Percentiles rank a stretch among this genome's conserved stretches.
Conservation (phyloP, 129 eudicot genomes). For the Flaveria trinervia region DNA sequence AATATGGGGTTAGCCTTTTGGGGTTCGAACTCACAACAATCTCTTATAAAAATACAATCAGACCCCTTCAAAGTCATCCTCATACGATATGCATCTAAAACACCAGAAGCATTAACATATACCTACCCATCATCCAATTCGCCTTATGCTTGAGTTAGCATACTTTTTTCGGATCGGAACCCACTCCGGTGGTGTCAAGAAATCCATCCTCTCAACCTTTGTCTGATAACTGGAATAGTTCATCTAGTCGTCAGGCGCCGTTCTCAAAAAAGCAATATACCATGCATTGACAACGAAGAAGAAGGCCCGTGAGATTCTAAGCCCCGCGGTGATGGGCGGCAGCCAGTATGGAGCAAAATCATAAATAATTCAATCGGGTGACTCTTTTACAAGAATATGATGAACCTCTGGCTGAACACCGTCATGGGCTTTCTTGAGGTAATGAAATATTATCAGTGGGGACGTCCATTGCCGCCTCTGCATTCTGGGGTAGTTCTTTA, state of each 20-base stretch:
- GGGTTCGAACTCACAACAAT: conserved; percentile 46
- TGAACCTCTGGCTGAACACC: conserved; percentile 41
- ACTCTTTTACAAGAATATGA: conserved; percentile 30
- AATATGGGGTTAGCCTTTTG: conserved; percentile 44
- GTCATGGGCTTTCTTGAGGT: conserved; percentile 56
- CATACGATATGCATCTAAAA: conserved; percentile 29
- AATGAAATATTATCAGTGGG: neutral
- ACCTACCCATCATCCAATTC: conserved; percentile 18
- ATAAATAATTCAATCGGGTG: conserved; percentile 48
- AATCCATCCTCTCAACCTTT: conserved; percentile 31
- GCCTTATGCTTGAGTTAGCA: conserved; percentile 39
- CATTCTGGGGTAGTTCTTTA: too few species aligned
- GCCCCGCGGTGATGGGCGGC: conserved; percentile 35
- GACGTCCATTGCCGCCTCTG: too few species aligned
- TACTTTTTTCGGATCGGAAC: conserved; percentile 36
- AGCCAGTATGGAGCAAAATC: conserved; percentile 59
- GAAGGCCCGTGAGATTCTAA: conserved; percentile 38
- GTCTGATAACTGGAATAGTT: conserved; percentile 19
- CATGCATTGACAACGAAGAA: conserved; percentile 30
- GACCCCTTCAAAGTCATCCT: conserved; percentile 31
- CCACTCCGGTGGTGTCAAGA: conserved; percentile 41
- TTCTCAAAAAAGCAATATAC: conserved; percentile 28
- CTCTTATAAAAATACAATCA: conserved; percentile 31
- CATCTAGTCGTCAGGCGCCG: conserved; percentile 23
- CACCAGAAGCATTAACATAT: conserved; percentile 31